These are phyloP conservation scores for Ceratocystis papillata DNA, from an alignment of 2,329 filamentous ascomycete species.

Conservation along the genomic window DNA sequence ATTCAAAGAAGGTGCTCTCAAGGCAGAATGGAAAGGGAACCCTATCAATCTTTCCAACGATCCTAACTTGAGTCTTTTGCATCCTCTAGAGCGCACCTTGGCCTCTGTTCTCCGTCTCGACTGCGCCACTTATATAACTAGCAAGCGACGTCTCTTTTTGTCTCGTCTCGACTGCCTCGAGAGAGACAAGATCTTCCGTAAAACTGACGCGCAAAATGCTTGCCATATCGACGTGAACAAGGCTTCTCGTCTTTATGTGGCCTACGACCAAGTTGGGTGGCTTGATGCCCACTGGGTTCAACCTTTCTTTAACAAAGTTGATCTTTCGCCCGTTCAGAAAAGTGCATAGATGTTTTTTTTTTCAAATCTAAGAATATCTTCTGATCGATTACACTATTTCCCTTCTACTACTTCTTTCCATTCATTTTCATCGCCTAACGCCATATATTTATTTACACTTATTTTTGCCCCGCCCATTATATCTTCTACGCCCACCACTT, in stretches of 20 bases:
- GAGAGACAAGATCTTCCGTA: slow-evolving; percentile 74
- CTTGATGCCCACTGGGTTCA: slow-evolving; percentile 46
- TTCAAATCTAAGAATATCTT: no score
- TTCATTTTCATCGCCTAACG: not conserved
- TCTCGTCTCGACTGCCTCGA: slow-evolving; percentile 56
- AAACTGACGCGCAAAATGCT: slow-evolving; percentile 92
- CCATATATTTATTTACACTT: not conserved
- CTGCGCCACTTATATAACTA: slow-evolving; percentile 79
- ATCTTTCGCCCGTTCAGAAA: slow-evolving; percentile 20
- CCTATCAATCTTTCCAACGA: slow-evolving; percentile 66
- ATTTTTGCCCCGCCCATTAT: slow-evolving; percentile 21
- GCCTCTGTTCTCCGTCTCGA: slow-evolving; percentile 72
- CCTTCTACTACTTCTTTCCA: not conserved
- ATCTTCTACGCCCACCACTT: not conserved
- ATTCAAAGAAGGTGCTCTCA: slow-evolving; percentile 57
- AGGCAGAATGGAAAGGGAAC: slow-evolving; percentile 78
- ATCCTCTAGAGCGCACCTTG: slow-evolving; percentile 65
- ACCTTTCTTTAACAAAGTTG: slow-evolving; percentile 29
- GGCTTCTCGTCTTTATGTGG: slow-evolving; percentile 81
- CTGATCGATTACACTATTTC: no score
- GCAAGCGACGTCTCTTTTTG: slow-evolving; percentile 84
- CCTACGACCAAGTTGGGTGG: slow-evolving; percentile 81
- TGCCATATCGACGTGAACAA: slow-evolving; percentile 99
- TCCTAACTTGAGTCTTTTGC: slow-evolving; percentile 57
- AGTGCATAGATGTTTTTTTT: slow-evolving; percentile 11